phyloP scores from a whole-genome alignment of 768 basidiomycete genomes.

The Mycena epipterygia region DNA sequence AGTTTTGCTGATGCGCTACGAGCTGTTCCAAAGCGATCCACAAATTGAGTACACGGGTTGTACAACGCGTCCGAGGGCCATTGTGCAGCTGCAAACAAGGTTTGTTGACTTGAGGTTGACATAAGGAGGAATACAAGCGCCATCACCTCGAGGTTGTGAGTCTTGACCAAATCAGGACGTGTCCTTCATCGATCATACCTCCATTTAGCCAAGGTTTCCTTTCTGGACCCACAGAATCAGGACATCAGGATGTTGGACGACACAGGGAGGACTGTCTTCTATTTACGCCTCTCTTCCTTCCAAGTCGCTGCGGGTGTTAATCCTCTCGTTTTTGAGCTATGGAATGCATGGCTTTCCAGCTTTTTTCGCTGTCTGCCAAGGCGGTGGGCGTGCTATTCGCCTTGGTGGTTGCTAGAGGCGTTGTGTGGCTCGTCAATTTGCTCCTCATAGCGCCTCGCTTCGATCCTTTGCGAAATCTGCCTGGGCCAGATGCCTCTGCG shows the following conservation, averaged over 20 bases:
- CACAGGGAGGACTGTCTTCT: background rate
- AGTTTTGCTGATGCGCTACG: no score
- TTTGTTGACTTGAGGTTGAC: no score
- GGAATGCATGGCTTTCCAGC: conserved; percentile 23
- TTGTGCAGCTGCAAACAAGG: no score
- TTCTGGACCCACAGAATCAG: conserved; percentile 26
- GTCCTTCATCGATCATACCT: no score
- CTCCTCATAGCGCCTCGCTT: conserved; percentile 58
- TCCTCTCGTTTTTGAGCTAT: background rate
- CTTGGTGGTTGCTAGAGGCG: conserved; percentile 51
- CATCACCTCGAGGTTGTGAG: no score
- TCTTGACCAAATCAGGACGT: no score
- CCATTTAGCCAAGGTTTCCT: no score
- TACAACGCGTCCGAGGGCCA: no score
- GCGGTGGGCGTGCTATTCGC: conserved; percentile 44
- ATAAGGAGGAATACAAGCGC: no score
- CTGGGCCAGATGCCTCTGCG: conserved; percentile 59
- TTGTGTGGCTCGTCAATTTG: conserved; percentile 59
- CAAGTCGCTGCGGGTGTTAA: conserved; percentile 16
- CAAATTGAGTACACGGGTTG: no score
- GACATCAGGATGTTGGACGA: background rate
- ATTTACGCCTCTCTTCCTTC: background rate
- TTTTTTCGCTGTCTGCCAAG: conserved; percentile 41
- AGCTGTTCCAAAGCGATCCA: no score
- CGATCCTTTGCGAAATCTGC: conserved; percentile 63